Evolutionary conservation across 2,329 filamentous ascomycete genomes (phyloP), one percentile per base, ranked within the genome.

Genomic region (Tolypocladium sp.): DNA sequence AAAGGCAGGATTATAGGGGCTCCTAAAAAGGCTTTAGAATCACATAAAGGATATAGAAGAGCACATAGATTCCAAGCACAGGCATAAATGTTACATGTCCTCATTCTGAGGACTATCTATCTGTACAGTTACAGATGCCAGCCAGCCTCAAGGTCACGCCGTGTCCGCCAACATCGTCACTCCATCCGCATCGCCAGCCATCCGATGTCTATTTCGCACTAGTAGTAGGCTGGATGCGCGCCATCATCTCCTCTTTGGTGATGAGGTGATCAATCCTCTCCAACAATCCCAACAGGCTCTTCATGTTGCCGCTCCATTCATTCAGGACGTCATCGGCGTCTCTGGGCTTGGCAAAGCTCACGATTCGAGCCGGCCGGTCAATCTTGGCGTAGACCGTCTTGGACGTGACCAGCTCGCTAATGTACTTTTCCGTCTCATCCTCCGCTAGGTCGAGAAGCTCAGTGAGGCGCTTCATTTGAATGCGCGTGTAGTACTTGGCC

Each of bases 191-290:
- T 64, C 63, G 61, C 57, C 61, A 22, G 10, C 63, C 63, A 64
- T 65, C 60, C 60, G 63, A 61, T 54, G 35, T 67, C 65, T 72
- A 71, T 69, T 73, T 69, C 58, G 73, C 71, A 61, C 71, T 73
- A 56, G 75, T 76, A 7, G 91, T 77, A 7, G 91, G 91, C 74
- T 94, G 88, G 69, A 99, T 97, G 61, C 92, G 84, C 46, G 94
- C 94, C 94, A 99, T 99, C 94, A 99, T 99, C 82, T 99, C 94
- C 77, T 99, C 94, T 82, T 97, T 97, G 58, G 95, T 99, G 70
- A 99, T 99, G 69, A 99, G 81, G 74, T 99, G 94, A 71, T 99
- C 94, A 62, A 99, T 95, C 63, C 92, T 84, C 81, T 96, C 92
- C 70, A 96, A 72, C 58, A 93, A 77, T 13, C 91, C 91, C 64